Percentiles rank a stretch among this genome's conserved stretches.
Conservation (phyloP, 441 rosid species). For the Pelargonium myrrhifolium region DNA sequence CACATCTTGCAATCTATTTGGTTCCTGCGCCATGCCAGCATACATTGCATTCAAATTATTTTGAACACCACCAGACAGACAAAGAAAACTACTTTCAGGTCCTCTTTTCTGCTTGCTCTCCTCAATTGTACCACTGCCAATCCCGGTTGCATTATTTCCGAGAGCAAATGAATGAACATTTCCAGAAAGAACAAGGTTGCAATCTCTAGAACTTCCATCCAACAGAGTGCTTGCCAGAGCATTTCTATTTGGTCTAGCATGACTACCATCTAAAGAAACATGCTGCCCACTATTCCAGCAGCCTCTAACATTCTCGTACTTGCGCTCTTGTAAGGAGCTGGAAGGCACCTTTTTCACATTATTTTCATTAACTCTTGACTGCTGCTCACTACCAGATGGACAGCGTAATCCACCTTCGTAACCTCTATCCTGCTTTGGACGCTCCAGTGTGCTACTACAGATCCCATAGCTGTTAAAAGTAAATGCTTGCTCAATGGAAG, state of each 20-base stretch:
- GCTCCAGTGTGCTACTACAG: slow-evolving; percentile 13
- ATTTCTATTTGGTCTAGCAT: slow-evolving; percentile 18
- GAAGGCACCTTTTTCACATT: slow-evolving; percentile 18
- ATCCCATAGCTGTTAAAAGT: slow-evolving; percentile 1
- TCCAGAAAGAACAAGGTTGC: slow-evolving; percentile 16
- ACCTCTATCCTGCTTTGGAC: slow-evolving; percentile 20
- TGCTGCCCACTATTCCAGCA: slow-evolving; percentile 6
- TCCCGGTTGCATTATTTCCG: slow-evolving; percentile 16
- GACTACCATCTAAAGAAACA: slow-evolving; percentile 16
- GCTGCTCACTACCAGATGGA: slow-evolving; percentile 18
- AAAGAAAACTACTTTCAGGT: slow-evolving; percentile 22
- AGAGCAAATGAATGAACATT: slow-evolving; percentile 14
- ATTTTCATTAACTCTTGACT: slow-evolving; percentile 11
- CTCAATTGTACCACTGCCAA: slow-evolving; percentile 18
- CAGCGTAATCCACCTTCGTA: slow-evolving; percentile 14
- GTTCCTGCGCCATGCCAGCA: slow-evolving; percentile 19
- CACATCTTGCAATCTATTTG: slow-evolving; percentile 21
- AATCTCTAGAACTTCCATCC: slow-evolving; percentile 14
- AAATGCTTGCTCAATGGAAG: slow-evolving; percentile 20
- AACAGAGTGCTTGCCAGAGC: slow-evolving; percentile 19
- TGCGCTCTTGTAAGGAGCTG: slow-evolving; percentile 1
- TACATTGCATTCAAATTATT: slow-evolving; percentile 22
- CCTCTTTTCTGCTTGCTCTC: slow-evolving; percentile 28
- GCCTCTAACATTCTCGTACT: slow-evolving; percentile 14
- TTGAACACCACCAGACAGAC: slow-evolving; percentile 16